Evolutionary conservation across 2,329 filamentous ascomycete genomes (phyloP).

Genomic region (Phoma sp.): DNA sequence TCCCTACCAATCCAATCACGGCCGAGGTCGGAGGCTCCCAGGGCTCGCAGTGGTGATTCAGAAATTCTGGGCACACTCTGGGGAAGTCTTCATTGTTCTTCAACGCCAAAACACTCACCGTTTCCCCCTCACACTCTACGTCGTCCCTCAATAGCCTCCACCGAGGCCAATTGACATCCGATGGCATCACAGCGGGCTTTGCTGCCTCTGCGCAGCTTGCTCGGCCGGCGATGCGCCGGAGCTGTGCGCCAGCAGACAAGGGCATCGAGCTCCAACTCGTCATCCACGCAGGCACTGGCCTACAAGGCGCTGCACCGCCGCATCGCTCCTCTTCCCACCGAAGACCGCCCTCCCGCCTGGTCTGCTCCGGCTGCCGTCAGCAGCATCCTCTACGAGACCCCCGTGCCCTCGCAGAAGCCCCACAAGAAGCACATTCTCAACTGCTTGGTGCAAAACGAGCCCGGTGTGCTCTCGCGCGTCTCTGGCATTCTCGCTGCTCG

Average conservation of each 20-base stretch:
- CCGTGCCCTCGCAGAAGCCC: constrained; percentile 78
- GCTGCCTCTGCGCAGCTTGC: constrained; percentile 46
- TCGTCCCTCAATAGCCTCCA: constrained; percentile 28
- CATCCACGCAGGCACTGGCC: constrained; percentile 89
- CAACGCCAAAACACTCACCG: neutral
- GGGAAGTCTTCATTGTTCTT: constrained; percentile 6
- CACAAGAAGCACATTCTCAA: constrained; percentile 96
- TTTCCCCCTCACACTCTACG: neutral
- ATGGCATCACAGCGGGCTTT: constrained; percentile 54
- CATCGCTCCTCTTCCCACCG: constrained; percentile 80
- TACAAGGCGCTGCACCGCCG: constrained; percentile 97
- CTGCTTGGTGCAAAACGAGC: constrained; percentile 98
- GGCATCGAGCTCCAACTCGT: constrained; percentile 52
- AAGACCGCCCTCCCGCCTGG: constrained; percentile 79
- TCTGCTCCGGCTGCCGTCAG: constrained; percentile 91
- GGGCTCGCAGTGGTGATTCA: neutral
- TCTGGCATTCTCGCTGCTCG: constrained; percentile 94
- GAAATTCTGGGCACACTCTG: constrained; percentile 12
- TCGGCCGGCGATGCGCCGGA: constrained; percentile 35
- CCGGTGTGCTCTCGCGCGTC: constrained; percentile 92
- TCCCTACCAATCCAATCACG: constrained; percentile 2
- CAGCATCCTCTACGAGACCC: constrained; percentile 98
- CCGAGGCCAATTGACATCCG: constrained; percentile 20
- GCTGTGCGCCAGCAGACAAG: constrained; percentile 40
- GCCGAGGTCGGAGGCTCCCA: constrained; percentile 11